phyloP scores from a whole-genome alignment of 495 filamentous ascomycete genomes.

The Collariella sp. region DNA sequence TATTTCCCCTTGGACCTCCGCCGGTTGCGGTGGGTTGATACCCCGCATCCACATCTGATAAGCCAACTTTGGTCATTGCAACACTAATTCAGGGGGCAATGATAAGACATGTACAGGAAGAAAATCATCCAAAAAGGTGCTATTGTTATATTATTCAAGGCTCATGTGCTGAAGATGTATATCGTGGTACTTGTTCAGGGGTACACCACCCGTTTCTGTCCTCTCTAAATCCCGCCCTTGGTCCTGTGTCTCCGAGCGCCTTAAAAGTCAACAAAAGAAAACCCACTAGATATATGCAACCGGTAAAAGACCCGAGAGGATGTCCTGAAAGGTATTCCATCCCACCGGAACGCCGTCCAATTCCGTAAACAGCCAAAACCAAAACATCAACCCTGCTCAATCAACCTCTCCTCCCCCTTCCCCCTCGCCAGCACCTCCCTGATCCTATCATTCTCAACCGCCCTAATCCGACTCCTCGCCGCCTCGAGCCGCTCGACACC shows the following conservation, averaged over 20 bases:
- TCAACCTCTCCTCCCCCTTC: slow-evolving; percentile 20
- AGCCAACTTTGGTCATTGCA: background rate
- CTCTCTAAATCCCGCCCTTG: background rate
- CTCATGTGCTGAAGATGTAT: too few species aligned
- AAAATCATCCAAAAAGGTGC: background rate
- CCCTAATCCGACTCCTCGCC: slow-evolving; percentile 46
- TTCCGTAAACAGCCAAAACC: background rate
- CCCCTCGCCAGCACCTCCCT: slow-evolving; percentile 42
- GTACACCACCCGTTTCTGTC: background rate
- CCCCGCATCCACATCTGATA: slow-evolving; percentile 14
- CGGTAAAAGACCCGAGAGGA: background rate
- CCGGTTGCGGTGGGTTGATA: background rate
- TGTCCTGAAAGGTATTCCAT: background rate
- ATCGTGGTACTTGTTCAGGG: background rate
- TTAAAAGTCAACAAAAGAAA: background rate
- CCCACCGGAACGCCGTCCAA: slow-evolving; percentile 1
- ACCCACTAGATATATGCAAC: background rate
- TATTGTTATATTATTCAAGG: background rate
- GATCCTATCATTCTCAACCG: slow-evolving; percentile 50
- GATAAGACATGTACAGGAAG: background rate
- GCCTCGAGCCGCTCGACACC: slow-evolving; percentile 57
- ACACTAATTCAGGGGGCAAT: background rate
- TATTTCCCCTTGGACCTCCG: background rate
- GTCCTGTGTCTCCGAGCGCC: background rate
- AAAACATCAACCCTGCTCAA: slow-evolving; percentile 9